These are phyloP conservation scores for Athelia psychrophila DNA, from an alignment of 1,284 basidiomycete genomes.

Conservation along the genomic window DNA sequence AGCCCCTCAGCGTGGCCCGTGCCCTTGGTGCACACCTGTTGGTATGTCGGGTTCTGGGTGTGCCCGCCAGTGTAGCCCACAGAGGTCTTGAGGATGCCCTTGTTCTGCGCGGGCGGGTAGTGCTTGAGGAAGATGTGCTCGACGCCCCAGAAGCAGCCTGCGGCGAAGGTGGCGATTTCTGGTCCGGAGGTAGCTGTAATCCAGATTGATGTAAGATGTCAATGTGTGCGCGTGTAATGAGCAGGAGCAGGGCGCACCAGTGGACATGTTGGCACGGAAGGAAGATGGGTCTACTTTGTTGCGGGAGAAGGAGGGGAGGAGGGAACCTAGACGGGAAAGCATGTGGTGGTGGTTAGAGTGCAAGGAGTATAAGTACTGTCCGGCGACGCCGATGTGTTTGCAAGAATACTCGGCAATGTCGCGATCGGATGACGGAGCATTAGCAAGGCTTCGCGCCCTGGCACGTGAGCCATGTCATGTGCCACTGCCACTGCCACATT, in stretches of 20 bases:
- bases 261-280: constrained; percentile 10
- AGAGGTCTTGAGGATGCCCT: constrained; percentile 50
- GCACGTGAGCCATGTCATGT: no score
- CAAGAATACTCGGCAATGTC: no score
- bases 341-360: background rate
- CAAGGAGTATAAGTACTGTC: constrained; percentile 13
- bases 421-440: no score
- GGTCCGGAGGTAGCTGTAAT: constrained; percentile 20
- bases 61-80: constrained; percentile 80
- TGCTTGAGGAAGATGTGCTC: constrained; percentile 87
- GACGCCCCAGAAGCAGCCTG: constrained; percentile 84
- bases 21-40: constrained; percentile 74
- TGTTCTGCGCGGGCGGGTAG: constrained; percentile 64
- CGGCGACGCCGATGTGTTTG: background rate
- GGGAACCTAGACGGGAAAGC: background rate
- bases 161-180: constrained; percentile 78
- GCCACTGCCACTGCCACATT: no score
- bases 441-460: no score
- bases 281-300: constrained; percentile 7
- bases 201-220: background rate
- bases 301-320: background rate
- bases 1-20: constrained; percentile 93
- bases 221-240: background rate
- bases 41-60: constrained; percentile 64
- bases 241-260: background rate